phyloP scores from a whole-genome alignment of 164 flowering plant species.

The Macadamia integrifolia region DNA sequence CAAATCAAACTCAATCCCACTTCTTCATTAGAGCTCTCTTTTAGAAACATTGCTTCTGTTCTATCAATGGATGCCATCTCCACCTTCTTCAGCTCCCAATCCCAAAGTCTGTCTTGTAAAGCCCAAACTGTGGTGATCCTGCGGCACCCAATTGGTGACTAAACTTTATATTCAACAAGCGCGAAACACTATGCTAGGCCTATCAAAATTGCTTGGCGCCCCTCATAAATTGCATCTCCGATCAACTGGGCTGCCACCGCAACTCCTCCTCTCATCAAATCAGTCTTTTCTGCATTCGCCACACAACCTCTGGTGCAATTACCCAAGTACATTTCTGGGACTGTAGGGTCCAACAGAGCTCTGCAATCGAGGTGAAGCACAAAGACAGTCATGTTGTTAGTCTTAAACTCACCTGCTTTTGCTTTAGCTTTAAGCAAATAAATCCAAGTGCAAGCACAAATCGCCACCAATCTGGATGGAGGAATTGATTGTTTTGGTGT shows the following conservation, averaged over 20 bases:
- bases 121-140: constrained; percentile 36
- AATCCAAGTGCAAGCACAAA: constrained; percentile 7
- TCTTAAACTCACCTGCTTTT: neutral
- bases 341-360: constrained; percentile 15
- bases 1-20: constrained; percentile 49
- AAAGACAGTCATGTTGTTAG: too few relatives aligned
- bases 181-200: constrained; percentile 11
- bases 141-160: constrained; percentile 6
- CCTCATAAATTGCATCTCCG: too few relatives aligned
- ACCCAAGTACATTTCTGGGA: constrained; percentile 42
- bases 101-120: constrained; percentile 54
- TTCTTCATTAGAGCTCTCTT: constrained; percentile 30
- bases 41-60: constrained; percentile 27
- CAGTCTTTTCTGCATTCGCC: neutral
- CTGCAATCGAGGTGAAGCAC: constrained; percentile 24
- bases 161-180: neutral
- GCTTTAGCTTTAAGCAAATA: constrained; percentile 15
- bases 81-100: constrained; percentile 49
- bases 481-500: too few relatives aligned
- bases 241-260: too few relatives aligned
- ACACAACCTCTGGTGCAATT: constrained; percentile 34
- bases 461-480: constrained; percentile 26
- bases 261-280: too few relatives aligned
- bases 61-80: constrained; percentile 14
- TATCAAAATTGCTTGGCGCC: too few relatives aligned